These are phyloP conservation scores for Termitomyces sp. DNA, from an alignment of 768 basidiomycete genomes.

Conservation along the genomic window DNA sequence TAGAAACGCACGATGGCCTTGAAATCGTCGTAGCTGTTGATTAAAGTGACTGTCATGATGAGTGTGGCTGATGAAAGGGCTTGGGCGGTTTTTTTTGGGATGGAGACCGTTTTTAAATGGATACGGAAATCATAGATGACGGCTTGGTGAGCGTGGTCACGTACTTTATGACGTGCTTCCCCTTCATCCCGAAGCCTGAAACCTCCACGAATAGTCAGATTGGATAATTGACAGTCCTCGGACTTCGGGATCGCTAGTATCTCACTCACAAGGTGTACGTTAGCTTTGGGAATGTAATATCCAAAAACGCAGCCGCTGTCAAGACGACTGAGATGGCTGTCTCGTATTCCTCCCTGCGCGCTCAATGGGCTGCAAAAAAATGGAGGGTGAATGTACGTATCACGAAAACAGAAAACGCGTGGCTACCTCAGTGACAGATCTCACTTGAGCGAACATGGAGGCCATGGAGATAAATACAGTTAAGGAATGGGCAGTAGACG, in stretches of 20 bases:
- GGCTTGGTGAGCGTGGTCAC: slow-evolving; percentile 16
- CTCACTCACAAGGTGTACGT: too few relatives aligned
- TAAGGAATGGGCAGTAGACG: too few relatives aligned
- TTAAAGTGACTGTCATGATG: slow-evolving; percentile 34
- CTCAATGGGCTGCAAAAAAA: too few relatives aligned
- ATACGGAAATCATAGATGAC: not conserved
- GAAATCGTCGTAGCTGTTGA: slow-evolving; percentile 34
- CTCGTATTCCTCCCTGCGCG: slow-evolving; percentile 84
- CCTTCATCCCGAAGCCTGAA: not conserved
- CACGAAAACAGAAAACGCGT: too few relatives aligned
- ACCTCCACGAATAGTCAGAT: not conserved
- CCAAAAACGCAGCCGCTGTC: slow-evolving; percentile 59
- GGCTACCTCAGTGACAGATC: too few relatives aligned
- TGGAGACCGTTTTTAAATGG: slow-evolving; percentile 1
- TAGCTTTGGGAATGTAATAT: too few relatives aligned
- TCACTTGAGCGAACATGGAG: too few relatives aligned
- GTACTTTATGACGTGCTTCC: slow-evolving; percentile 11
- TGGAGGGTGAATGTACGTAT: too few relatives aligned
- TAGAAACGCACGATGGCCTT: slow-evolving; percentile 34
- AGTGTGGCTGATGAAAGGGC: not conserved
- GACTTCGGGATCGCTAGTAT: too few relatives aligned
- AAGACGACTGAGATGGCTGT: slow-evolving; percentile 84
- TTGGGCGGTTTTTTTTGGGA: not conserved
- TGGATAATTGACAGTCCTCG: too few relatives aligned
- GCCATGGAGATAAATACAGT: too few relatives aligned